Conservation (phyloP, 192 early-diverging fungal genomes). For the Pilaira anomala region DNA sequence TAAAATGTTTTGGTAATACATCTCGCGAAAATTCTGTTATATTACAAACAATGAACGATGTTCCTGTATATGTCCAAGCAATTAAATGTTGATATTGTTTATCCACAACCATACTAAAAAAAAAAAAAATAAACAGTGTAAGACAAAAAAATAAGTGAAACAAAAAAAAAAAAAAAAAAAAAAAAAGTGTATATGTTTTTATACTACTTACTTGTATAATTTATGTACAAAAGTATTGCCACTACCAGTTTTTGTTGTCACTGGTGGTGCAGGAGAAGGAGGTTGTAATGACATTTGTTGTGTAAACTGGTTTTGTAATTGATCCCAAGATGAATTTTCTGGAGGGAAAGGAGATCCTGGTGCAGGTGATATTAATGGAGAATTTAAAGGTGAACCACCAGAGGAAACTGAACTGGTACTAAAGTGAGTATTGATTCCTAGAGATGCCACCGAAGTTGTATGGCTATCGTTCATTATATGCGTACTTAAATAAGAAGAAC, state of each 20-base stretch:
- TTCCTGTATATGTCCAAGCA: conserved; percentile 82
- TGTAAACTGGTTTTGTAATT: conserved; percentile 20
- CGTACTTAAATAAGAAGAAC: not conserved
- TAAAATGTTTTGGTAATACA: conserved; percentile 89
- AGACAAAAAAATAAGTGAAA: not conserved
- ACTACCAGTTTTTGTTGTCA: not conserved
- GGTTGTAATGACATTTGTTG: conserved; percentile 26
- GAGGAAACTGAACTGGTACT: conserved; percentile 15
- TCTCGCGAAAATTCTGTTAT: conserved; percentile 85
- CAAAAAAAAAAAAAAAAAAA: not conserved
- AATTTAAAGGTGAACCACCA: conserved; percentile 19
- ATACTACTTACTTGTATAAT: conserved; percentile 42
- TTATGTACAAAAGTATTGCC: conserved; percentile 54
- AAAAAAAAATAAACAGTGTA: not conserved
- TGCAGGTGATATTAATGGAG: conserved; percentile 16
- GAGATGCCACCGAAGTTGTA: not conserved
- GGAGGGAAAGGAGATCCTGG: conserved; percentile 4
- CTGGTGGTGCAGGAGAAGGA: not conserved
- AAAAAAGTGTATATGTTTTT: not conserved
- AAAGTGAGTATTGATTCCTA: conserved; percentile 12
- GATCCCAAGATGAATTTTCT: conserved; percentile 20
- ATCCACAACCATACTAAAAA: conserved; percentile 78
- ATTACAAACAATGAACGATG: conserved; percentile 88
- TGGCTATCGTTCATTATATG: conserved; percentile 5
- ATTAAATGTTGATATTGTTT: conserved; percentile 84